Conservation (phyloP, 176 grass and related monocot genomes). For the Zea luxurians region DNA sequence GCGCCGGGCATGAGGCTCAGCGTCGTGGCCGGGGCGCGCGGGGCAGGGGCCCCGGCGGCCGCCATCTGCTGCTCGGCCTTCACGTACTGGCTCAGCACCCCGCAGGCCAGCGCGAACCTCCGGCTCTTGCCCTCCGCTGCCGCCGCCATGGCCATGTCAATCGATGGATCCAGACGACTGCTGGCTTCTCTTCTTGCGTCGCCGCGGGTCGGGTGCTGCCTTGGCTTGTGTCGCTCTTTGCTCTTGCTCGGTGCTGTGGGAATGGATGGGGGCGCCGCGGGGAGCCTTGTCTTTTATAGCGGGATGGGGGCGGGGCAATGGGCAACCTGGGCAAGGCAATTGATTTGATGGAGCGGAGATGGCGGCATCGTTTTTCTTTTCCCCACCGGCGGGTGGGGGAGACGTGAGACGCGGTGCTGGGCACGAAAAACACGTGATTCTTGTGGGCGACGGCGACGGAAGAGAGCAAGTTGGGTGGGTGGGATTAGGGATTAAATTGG, state of each 20-base stretch:
- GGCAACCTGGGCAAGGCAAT: background rate
- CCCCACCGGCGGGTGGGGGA: background rate
- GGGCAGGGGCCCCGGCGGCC: background rate
- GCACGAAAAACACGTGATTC: slow-evolving; percentile 58
- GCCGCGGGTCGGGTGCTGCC: background rate
- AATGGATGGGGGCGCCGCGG: background rate
- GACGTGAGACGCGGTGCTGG: slow-evolving; percentile 17
- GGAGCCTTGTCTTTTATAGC: slow-evolving; percentile 28
- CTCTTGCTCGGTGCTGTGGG: background rate
- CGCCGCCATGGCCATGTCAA: slow-evolving; percentile 36
- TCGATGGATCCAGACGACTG: background rate
- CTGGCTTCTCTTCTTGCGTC: background rate
- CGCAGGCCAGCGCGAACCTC: slow-evolving; percentile 77
- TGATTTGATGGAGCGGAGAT: background rate
- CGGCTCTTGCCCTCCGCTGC: slow-evolving; percentile 51
- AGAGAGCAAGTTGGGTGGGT: background rate
- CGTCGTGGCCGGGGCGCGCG: slow-evolving; percentile 37
- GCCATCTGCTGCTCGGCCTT: slow-evolving; percentile 68
- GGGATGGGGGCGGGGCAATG: too few relatives aligned
- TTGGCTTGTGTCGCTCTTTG: background rate
- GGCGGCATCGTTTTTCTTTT: background rate
- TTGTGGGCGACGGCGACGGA: background rate
- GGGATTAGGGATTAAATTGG: background rate
- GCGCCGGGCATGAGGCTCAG: slow-evolving; percentile 71
- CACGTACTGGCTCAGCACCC: slow-evolving; percentile 81